Percentiles rank a stretch among this genome's conserved stretches.
These are phyloP conservation scores for Vicia faba DNA, from an alignment of 306 rosid species.

Conservation along the genomic window DNA sequence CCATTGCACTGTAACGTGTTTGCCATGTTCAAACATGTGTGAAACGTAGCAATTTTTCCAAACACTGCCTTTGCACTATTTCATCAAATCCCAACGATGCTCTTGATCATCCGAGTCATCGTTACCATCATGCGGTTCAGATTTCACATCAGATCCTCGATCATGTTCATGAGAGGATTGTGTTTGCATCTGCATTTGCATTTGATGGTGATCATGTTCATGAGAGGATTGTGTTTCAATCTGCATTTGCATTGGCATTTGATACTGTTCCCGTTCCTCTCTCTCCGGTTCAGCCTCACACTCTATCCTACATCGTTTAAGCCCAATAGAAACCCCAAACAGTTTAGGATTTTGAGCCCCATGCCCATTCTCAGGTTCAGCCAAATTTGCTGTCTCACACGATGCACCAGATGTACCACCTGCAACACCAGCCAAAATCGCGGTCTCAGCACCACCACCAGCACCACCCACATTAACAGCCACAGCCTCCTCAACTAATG, in stretches of 20 bases:
- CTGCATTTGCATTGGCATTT: conserved; percentile 32
- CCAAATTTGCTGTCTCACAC: conserved; percentile 6
- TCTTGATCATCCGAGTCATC: conserved; percentile 53
- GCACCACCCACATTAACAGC: background rate
- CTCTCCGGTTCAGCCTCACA: conserved; percentile 45
- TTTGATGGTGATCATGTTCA: conserved; percentile 34
- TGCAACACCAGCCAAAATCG: background rate
- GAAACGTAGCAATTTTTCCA: background rate
- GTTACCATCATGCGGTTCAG: conserved; percentile 62
- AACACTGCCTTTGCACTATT: conserved; percentile 13
- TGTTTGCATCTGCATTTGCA: conserved; percentile 36
- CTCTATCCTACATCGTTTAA: conserved; percentile 65
- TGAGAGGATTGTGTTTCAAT: conserved; percentile 41
- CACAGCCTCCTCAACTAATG: conserved; percentile 16
- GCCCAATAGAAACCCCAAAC: conserved; percentile 85
- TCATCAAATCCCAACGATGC: conserved; percentile 44
- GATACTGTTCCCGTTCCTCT: conserved; percentile 43
- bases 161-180: conserved; percentile 47
- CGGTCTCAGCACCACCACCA: background rate
- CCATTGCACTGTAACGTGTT: background rate
- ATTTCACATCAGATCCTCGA: conserved; percentile 44
- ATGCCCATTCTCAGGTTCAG: conserved; percentile 26
- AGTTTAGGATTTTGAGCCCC: conserved; percentile 54
- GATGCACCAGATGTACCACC: background rate
- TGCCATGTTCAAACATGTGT: conserved; percentile 6